Percentiles rank a stretch among this genome's conserved stretches.
These are phyloP conservation scores for Lipomyces japonicus DNA, from an alignment of 805 yeast genomes.

Conservation along the genomic window DNA sequence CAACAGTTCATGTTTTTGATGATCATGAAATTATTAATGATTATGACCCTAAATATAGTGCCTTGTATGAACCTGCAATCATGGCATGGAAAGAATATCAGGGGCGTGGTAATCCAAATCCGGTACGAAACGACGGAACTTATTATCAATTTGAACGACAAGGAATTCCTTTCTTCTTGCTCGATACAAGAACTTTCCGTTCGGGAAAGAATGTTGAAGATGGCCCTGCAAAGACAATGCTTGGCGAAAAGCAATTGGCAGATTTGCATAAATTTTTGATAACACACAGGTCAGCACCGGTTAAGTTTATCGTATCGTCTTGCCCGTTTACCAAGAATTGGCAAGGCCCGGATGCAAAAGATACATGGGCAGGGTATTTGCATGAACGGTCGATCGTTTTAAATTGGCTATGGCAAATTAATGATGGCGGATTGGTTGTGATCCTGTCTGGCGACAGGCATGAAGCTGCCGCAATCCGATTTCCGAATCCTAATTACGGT, in stretches of 20 bases:
- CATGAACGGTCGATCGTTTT: conserved; percentile 25
- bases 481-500: conserved; percentile 22
- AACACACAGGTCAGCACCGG: conserved; percentile 18
- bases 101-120: conserved; percentile 27
- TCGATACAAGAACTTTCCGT: conserved; percentile 28
- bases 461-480: conserved; percentile 31
- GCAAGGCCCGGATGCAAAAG: conserved; percentile 23
- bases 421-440: conserved; percentile 21
- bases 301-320: conserved; percentile 30
- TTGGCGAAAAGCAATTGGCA: conserved; percentile 24
- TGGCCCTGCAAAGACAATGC: conserved; percentile 29
- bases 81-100: conserved; percentile 28
- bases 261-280: conserved; percentile 29
- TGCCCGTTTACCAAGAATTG: conserved; percentile 32
- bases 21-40: conserved; percentile 32
- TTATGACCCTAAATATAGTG: conserved; percentile 15
- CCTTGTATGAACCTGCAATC: conserved; percentile 21
- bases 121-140: conserved; percentile 17
- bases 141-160: conserved; percentile 28
- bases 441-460: conserved; percentile 31
- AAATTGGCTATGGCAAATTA: conserved; percentile 19
- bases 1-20: conserved; percentile 30
- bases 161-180: conserved; percentile 30
- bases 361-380: conserved; percentile 32
- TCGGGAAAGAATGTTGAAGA: conserved; percentile 23